Base-by-base conservation (phyloP, 192 early-diverging fungal genomes). In the Backusella liffmaniae region DNA sequence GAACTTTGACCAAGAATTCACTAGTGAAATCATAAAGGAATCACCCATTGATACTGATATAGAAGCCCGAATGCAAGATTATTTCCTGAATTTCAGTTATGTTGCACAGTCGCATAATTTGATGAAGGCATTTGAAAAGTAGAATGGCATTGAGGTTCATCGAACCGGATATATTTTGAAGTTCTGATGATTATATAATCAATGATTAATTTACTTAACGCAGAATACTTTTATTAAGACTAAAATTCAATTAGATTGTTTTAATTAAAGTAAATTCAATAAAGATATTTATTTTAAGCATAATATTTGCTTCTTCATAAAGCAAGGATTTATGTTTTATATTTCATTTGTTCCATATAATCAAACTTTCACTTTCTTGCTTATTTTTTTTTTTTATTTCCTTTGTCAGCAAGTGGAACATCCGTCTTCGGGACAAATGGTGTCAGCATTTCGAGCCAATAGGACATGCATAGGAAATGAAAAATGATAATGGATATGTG, bases 1-100 rank as follows among this genome's bases (percentile, higher is more conserved):
- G 79, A 94, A 96, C 73, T 97, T 97, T 86, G 92, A 91, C 72
- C 67, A 82, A 2, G 88, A 90, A 67, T 97, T 97, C 73, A 96
- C 94, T 0, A 66, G 34, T 34, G 77, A 89, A 81, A 74, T 87
- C 12, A 76, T 88, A 9, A 80, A 82, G 13, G 85, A 87, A 41
- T 87, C 90, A 5, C 88, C 91, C 16, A 76, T 82, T 32, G 76
- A 77, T 34, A 23, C 18, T 15, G 32, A 73, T 10, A 15, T 83
- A 7, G 76, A 77, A 62, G 21, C 78, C 15, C 53, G 42, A 37
- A 81, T 81, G 56, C 56, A 76, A 9, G 65, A 71, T 26, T 73
- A 76, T 16, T 84, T 84, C 29, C n/a, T 82, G 46, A 78, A 79
- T 12, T 83, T 82, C 34, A 84, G 74, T 42, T 83, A 84, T 80